Conservation (phyloP, 495 filamentous ascomycete genomes). For the Penicillium canescens region DNA sequence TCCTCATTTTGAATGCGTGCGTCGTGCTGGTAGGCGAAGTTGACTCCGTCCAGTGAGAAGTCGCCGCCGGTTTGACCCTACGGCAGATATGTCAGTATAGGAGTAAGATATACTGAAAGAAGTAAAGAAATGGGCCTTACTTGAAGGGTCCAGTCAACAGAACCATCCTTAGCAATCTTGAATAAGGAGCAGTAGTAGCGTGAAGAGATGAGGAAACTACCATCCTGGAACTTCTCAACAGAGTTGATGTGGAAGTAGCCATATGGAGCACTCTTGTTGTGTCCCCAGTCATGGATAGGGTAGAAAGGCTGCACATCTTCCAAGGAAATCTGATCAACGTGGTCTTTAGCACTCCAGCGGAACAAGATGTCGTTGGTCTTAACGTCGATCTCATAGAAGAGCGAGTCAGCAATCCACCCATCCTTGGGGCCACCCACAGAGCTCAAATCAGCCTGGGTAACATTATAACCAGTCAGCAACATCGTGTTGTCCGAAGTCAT, state of each 20-base stretch:
- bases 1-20: constrained; percentile 18
- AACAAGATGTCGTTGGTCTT: constrained; percentile 30
- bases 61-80: constrained; percentile 37
- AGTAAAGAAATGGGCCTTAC: neutral
- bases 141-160: constrained; percentile 26
- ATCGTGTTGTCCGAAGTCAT: constrained; percentile 39
- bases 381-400: constrained; percentile 43
- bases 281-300: neutral
- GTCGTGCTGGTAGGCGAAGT: constrained; percentile 32
- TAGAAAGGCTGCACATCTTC: constrained; percentile 3
- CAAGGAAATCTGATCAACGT: constrained; percentile 1
- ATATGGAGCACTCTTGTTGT: constrained; percentile 3
- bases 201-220: constrained; percentile 24
- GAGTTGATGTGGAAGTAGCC: constrained; percentile 34
- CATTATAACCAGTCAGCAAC: constrained; percentile 46
- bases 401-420: constrained; percentile 46
- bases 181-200: constrained; percentile 30
- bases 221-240: constrained; percentile 22
- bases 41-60: constrained; percentile 23
- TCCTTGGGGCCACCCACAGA: constrained; percentile 32
- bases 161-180: constrained; percentile 13
- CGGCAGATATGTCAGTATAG: neutral
- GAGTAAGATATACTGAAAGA: neutral
- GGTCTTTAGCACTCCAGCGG: constrained; percentile 26
- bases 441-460: constrained; percentile 36